Evolutionary conservation across 2,329 filamentous ascomycete species (phyloP), one percentile per base, ranked within the genome.

Genomic region (Aspergillus sp.): DNA sequence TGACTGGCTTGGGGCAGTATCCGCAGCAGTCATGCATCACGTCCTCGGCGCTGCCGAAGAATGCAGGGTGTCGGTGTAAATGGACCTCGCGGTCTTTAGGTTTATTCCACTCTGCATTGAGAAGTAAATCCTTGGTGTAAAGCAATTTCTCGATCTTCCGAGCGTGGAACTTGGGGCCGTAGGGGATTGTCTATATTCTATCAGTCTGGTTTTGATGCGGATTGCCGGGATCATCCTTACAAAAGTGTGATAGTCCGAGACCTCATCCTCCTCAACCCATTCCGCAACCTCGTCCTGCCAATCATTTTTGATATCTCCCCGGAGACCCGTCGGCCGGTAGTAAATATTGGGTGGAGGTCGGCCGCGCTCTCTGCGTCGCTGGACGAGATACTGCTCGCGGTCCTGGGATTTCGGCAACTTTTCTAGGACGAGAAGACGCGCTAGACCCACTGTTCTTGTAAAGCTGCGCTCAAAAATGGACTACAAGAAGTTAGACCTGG

Each of bases 101-200:
- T 62, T 88, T 86, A 65, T 95, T 96, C 91, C 91, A 96, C 69
- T 96, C 90, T 0, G 90, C 90, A 66, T 96, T 95, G 17, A 96
- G 82, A 7, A 96, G 80, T 17, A 96, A 73, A 69, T 96, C 91
- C 62, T 90, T 88, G 2, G 88, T 90, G 68, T 91, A 96, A 45
- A 92, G 84, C 0, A 96, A 79, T 68, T 89, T 92, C 72, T 96
- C 90, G 56, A 96, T 93, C 66, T 86, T 72, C 19, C 66, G 67
- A n/a, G 74, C 73, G 50, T 71, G 72, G 62, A 73, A 77, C 23
- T 57, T 69, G 6, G 62, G 64, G 1, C 74, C 73, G n/a, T 74
- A 76, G 1, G 73, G 73, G 19, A 77, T 72, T 5, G 69, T 71
- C 72, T 74, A 39, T 37, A 24, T 8, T 15, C 24, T 44, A 27